Evolutionary conservation across 2,329 filamentous ascomycete species (phyloP).

Genomic region (Hawksworthiomyces lignivorus): DNA sequence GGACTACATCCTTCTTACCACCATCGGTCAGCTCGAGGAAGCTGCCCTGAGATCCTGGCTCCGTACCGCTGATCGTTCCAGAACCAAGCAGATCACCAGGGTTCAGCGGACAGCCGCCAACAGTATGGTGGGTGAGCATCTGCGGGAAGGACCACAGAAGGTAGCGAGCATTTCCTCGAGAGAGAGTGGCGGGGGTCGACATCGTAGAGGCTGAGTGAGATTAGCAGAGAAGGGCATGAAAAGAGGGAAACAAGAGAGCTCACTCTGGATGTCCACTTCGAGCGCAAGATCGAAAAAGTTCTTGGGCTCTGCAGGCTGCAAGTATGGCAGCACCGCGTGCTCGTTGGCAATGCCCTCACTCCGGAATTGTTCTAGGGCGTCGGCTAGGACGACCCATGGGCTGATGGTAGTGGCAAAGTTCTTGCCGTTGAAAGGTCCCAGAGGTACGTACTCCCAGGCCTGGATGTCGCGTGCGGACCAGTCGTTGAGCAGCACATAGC

Average conservation of each 20-base stretch:
- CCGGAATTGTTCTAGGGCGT: constrained; percentile 59
- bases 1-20: constrained; percentile 32
- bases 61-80: constrained; percentile 59
- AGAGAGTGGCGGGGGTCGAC: no score
- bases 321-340: constrained; percentile 30
- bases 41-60: constrained; percentile 27
- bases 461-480: constrained; percentile 82
- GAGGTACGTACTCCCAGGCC: constrained; percentile 74
- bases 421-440: constrained; percentile 78
- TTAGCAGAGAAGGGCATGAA: no score
- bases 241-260: background rate
- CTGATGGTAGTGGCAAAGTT: constrained; percentile 75
- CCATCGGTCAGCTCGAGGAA: constrained; percentile 37
- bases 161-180: constrained; percentile 12
- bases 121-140: constrained; percentile 74
- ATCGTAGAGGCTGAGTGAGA: no score
- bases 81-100: constrained; percentile 70
- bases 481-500: constrained; percentile 76
- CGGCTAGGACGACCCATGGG: constrained; percentile 70
- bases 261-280: constrained; percentile 7
- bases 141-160: constrained; percentile 76
- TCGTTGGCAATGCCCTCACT: constrained; percentile 24
- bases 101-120: constrained; percentile 67
- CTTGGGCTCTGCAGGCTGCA: constrained; percentile 52
- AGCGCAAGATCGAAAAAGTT: constrained; percentile 28